Percentiles rank a stretch among this genome's conserved stretches.
Conservation (phyloP, 1,284 basidiomycete genomes). For the Leccinum proliferum region DNA sequence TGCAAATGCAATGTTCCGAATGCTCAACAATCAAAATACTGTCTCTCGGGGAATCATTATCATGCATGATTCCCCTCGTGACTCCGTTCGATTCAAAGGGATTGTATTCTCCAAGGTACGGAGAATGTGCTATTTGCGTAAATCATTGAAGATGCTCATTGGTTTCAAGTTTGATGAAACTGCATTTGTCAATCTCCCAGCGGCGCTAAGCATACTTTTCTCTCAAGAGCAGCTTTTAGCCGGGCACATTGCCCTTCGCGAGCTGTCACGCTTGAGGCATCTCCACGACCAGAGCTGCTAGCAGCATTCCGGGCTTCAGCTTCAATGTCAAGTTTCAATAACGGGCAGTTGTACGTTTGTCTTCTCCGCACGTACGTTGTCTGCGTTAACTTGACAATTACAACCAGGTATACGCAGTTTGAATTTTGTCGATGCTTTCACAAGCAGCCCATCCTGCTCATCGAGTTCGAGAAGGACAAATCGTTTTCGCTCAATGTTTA, state of each 20-base stretch:
- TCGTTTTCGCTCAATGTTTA: slow-evolving; percentile 85
- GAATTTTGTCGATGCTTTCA: slow-evolving; percentile 87
- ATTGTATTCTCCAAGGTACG: background rate
- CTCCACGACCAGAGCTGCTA: no score
- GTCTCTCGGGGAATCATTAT: no score
- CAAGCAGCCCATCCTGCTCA: slow-evolving; percentile 88
- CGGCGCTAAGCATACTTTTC: background rate
- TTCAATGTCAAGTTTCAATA: slow-evolving; percentile 81
- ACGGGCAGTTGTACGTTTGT: slow-evolving; percentile 76
- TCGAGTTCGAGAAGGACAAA: slow-evolving; percentile 98
- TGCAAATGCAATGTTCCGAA: slow-evolving; percentile 5
- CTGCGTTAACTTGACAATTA: background rate
- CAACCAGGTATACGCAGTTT: slow-evolving; percentile 86
- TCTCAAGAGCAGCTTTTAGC: background rate
- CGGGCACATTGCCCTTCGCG: background rate
- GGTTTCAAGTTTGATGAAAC: background rate
- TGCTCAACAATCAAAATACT: no score
- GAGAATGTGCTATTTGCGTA: no score
- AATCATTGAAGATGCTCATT: no score
- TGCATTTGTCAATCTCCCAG: background rate
- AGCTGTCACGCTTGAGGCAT: no score
- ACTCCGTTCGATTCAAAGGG: background rate
- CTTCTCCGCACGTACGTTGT: background rate
- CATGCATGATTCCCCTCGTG: no score
- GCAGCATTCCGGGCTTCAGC: slow-evolving; percentile 64